Conservation (phyloP, 2,329 filamentous ascomycete species). For the Paecilomyces dactylethromorphus region DNA sequence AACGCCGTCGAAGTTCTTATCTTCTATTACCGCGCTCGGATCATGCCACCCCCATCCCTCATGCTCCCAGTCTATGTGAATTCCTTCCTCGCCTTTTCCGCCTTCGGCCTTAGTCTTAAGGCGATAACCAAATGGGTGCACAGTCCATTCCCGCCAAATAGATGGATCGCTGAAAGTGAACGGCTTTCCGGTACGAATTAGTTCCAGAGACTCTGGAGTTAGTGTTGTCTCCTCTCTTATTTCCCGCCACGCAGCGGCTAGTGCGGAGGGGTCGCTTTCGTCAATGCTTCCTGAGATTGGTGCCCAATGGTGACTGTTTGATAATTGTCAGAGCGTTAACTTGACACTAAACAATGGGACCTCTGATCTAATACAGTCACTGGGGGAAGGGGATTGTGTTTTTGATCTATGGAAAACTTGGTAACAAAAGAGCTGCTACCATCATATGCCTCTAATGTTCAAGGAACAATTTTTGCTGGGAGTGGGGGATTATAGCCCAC, state of each 20-base stretch:
- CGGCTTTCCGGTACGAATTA: conserved; percentile 53
- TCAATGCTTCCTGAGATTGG: conserved; percentile 59
- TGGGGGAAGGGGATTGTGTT: not conserved
- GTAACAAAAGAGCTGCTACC: not conserved
- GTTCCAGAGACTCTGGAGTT: conserved; percentile 38
- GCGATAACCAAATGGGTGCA: conserved; percentile 55
- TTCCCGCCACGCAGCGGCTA: conserved; percentile 57
- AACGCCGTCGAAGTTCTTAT: conserved; percentile 46
- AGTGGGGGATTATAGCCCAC: not conserved
- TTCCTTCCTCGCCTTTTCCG: conserved; percentile 36
- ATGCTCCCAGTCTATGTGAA: conserved; percentile 58
- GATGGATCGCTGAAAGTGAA: conserved; percentile 51
- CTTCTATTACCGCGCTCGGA: conserved; percentile 44
- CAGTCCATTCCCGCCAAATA: conserved; percentile 53
- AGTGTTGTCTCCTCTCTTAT: conserved; percentile 57
- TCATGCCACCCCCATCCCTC: conserved; percentile 53
- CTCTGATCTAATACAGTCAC: not conserved
- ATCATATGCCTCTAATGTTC: no score
- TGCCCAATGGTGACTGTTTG: conserved; percentile 48
- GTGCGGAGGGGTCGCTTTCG: conserved; percentile 43
- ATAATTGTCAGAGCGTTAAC: conserved; percentile 2
- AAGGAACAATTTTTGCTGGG: no score
- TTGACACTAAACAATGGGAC: not conserved
- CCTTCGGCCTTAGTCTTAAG: conserved; percentile 31
- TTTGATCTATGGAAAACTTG: not conserved